These are phyloP conservation scores for Erodium trifolium DNA, from an alignment of 441 rosid genomes.

Conservation along the genomic window DNA sequence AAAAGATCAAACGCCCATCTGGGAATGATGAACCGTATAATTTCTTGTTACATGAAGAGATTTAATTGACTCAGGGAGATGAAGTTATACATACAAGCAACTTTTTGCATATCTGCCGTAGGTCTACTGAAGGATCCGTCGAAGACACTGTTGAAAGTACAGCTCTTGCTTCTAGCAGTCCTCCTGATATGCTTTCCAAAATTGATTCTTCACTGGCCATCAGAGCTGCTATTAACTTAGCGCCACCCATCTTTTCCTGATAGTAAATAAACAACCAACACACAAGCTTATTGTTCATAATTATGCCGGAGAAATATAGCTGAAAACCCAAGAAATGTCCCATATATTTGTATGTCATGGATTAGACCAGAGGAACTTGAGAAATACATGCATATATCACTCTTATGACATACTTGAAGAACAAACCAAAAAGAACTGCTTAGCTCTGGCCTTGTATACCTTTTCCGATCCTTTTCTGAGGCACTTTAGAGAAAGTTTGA, in stretches of 20 bases:
- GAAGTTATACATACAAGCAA: slow-evolving; percentile 53
- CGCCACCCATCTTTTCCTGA: slow-evolving; percentile 81
- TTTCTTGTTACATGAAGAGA: neutral
- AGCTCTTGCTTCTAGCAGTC: slow-evolving; percentile 64
- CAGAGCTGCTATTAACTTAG: slow-evolving; percentile 76
- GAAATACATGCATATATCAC: neutral
- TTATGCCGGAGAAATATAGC: neutral
- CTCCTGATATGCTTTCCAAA: slow-evolving; percentile 57
- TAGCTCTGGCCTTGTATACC: slow-evolving; percentile 35
- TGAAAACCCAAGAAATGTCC: neutral
- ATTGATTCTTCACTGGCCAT: slow-evolving; percentile 78
- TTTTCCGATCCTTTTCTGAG: slow-evolving; percentile 55
- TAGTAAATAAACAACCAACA: slow-evolving; percentile 13
- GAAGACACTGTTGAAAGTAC: slow-evolving; percentile 40
- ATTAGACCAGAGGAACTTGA: neutral
- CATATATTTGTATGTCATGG: slow-evolving; percentile 3
- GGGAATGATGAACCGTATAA: neutral
- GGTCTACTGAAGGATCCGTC: slow-evolving; percentile 50
- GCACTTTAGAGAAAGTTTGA: slow-evolving; percentile 53
- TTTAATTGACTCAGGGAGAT: slow-evolving; percentile 22
- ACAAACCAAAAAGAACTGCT: neutral
- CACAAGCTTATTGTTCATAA: neutral
- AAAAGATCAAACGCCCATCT: neutral
- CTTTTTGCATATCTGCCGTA: slow-evolving; percentile 49
- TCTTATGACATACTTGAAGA: neutral